phyloP scores from a whole-genome alignment of 176 grass and related monocot genomes.

The Cenchrus fungigraminus region DNA sequence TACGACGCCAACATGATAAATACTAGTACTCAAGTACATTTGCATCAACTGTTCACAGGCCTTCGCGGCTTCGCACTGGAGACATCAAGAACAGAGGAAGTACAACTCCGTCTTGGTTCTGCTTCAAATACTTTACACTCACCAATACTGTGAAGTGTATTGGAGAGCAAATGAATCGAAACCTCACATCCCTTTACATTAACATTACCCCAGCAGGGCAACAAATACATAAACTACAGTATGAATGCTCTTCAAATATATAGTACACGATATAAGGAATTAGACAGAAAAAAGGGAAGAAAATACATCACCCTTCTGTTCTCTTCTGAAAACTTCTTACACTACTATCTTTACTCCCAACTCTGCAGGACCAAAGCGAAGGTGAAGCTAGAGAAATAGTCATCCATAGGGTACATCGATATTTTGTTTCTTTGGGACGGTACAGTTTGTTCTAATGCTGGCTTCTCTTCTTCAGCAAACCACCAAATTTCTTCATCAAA shows the following conservation, averaged over 20 bases:
- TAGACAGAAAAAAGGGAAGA: constrained; percentile 37
- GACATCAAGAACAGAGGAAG: background rate
- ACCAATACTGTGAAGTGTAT: constrained; percentile 21
- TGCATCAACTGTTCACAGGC: background rate
- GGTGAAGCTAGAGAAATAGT: constrained; percentile 29
- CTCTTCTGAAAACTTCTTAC: constrained; percentile 18
- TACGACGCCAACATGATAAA: background rate
- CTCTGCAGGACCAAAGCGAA: constrained; percentile 18
- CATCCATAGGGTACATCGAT: background rate
- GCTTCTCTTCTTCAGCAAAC: constrained; percentile 75
- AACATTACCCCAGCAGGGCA: constrained; percentile 25
- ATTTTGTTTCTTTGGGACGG: constrained; percentile 3
- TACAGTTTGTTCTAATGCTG: constrained; percentile 42
- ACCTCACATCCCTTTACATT: constrained; percentile 42
- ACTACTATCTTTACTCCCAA: constrained; percentile 36
- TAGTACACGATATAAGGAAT: constrained; percentile 28
- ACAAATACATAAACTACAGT: constrained; percentile 26
- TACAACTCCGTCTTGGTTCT: background rate
- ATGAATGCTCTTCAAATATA: constrained; percentile 33
- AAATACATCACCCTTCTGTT: constrained; percentile 44
- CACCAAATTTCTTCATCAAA: constrained; percentile 76
- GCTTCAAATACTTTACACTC: background rate
- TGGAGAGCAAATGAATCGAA: constrained; percentile 28
- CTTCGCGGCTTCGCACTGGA: background rate
- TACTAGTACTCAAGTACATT: constrained; percentile 11